Evolutionary conservation across 208 protist species (phyloP).

Genomic region (Phytomonas sp.): DNA sequence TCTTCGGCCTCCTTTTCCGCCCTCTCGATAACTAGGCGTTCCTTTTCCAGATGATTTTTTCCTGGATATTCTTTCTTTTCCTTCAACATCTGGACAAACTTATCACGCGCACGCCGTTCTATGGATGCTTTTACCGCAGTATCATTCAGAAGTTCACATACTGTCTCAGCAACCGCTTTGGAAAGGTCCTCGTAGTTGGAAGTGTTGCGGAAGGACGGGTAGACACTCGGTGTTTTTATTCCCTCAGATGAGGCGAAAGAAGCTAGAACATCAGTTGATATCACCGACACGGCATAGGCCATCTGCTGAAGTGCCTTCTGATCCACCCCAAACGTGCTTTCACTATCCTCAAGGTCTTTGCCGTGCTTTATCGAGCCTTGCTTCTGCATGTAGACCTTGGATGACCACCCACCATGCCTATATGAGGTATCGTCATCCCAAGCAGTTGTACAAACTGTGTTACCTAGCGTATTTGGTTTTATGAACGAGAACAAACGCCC

Average conservation of each 20-base stretch:
- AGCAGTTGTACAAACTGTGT: background rate
- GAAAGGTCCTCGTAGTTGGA: constrained; percentile 33
- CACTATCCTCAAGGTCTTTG: background rate
- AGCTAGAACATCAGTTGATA: constrained; percentile 36
- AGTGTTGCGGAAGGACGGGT: background rate
- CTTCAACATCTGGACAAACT: constrained; percentile 13
- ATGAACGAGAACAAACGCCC: background rate
- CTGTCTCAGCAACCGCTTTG: constrained; percentile 31
- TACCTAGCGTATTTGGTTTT: background rate
- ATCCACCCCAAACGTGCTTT: constrained; percentile 27
- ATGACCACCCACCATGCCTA: background rate
- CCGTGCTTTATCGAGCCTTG: background rate
- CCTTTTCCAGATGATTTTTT: constrained; percentile 27
- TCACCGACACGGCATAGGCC: constrained; percentile 41
- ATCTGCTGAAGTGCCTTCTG: constrained; percentile 24
- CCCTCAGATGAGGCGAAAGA: constrained; percentile 8
- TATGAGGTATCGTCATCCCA: background rate
- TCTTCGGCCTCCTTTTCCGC: constrained; percentile 69
- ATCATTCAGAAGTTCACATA: constrained; percentile 60
- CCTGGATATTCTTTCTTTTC: constrained; percentile 11
- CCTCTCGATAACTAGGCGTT: constrained; percentile 49
- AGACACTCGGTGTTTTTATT: background rate
- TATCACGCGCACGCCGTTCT: constrained; percentile 52
- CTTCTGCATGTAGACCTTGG: background rate
- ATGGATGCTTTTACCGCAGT: constrained; percentile 47